Evolutionary conservation across 208 protist genomes (phyloP), one percentile per base, ranked within the genome.

Genomic region (Acanthamoeba sp.): DNA sequence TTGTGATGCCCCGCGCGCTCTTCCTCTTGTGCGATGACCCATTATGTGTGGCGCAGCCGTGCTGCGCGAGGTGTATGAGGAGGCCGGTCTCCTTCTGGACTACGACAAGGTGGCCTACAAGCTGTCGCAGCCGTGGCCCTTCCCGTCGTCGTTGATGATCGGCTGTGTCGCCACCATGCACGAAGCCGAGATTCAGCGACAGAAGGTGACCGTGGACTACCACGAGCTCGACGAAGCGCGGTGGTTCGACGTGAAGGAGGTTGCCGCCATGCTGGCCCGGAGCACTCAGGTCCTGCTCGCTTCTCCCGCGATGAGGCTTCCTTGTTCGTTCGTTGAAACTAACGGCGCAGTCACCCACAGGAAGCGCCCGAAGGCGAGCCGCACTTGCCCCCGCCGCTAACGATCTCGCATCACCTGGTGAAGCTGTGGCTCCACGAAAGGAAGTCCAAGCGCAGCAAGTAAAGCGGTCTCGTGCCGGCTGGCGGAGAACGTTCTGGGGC

Each of bases 191-290:
- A 80, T 80, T 16, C 71, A 80, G 71, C 71, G 71, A 36, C 71
- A 80, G 71, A 80, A 80, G 34, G 71, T 80, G 34, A 80, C 9
- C 22, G 71, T 80, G 1, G 71, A 80, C 71, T 24, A 80, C 24
- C 71, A 80, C 71, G 71, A 80, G 36, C 71, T 80, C 36, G 71
- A 80, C 71, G 71, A 80, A 34, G 71, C 71, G 38, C 71, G 71
- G 36, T 80, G 71, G 71, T 80, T 80, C 71, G 71, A 80, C 71
- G 71, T 80, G 34, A 80, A 80, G 71, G 71, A 80, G 24, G 71
- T 80, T 0, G 36, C 71, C 71, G 32, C 71, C 71, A 80, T 80
- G 71, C 71, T 80, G 4, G 71, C 71, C 71, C 34, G 32, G 20
- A 80, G 71, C 71, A 50, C 71, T 38, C 64, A 40, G 34, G 64